These are phyloP conservation scores for Solanum chiquidenum DNA, from an alignment of 257 asterid genomes.

Conservation along the genomic window DNA sequence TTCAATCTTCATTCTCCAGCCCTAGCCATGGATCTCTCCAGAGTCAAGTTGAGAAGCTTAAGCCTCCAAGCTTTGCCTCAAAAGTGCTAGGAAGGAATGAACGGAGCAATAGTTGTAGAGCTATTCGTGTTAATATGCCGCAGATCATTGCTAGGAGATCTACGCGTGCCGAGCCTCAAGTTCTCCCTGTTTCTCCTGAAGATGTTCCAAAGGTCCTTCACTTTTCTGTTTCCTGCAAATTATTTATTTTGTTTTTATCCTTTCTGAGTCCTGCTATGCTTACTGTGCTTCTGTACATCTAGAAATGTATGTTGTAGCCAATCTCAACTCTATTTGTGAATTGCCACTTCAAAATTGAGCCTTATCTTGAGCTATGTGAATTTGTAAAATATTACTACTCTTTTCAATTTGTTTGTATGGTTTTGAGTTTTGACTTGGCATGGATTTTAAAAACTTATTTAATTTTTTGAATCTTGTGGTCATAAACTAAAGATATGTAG, in stretches of 20 bases:
- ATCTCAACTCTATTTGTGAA: neutral
- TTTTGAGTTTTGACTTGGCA: neutral
- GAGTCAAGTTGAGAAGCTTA: slow-evolving; percentile 45
- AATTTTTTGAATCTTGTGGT: neutral
- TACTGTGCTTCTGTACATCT: neutral
- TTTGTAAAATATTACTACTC: neutral
- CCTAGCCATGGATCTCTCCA: slow-evolving; percentile 38
- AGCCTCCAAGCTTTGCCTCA: slow-evolving; percentile 38
- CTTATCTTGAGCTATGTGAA: neutral
- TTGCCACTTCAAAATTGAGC: neutral
- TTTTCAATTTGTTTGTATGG: neutral
- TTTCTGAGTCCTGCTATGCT: neutral
- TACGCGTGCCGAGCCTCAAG: slow-evolving; percentile 31
- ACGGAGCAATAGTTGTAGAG: slow-evolving; percentile 23
- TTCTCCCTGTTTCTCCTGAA: slow-evolving; percentile 61
- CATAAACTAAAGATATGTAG: neutral
- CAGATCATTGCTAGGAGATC: slow-evolving; percentile 47
- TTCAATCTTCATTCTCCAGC: slow-evolving; percentile 38
- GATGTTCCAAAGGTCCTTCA: slow-evolving; percentile 46
- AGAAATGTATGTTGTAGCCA: neutral
- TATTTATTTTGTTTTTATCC: neutral
- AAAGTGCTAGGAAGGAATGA: slow-evolving; percentile 29
- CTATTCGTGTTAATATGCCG: slow-evolving; percentile 21
- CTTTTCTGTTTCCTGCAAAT: neutral
- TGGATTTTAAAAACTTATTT: neutral